Evolutionary conservation across 2,329 filamentous ascomycete genomes (phyloP).

Genomic region (Emmonsia crescens): DNA sequence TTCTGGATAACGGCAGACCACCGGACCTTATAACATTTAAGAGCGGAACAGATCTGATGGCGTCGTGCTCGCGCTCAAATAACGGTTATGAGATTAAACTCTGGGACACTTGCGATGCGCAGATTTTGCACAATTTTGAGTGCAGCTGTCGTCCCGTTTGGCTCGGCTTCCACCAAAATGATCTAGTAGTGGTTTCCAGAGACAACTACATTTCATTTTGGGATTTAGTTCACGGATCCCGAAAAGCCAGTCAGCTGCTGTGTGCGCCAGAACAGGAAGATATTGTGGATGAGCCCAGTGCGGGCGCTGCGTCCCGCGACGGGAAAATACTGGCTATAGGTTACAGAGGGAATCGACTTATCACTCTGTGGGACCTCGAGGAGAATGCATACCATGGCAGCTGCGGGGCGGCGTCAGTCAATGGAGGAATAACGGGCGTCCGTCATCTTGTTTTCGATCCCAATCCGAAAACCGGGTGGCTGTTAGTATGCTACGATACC

Average conservation of each 20-base stretch:
- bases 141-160: no score
- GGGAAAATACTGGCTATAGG: slow-evolving; percentile 26
- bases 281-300: no score
- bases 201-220: slow-evolving; percentile 20
- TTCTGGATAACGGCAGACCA: slow-evolving; percentile 20
- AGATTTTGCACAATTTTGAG: no score
- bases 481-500: slow-evolving; percentile 13
- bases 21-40: slow-evolving; percentile 25
- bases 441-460: slow-evolving; percentile 27
- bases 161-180: slow-evolving; percentile 19
- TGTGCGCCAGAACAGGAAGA: no score
- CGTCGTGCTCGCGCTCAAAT: slow-evolving; percentile 14
- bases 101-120: no score
- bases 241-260: slow-evolving; percentile 15
- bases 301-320: no score
- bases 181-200: slow-evolving; percentile 19
- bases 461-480: slow-evolving; percentile 21
- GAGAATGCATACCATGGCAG: slow-evolving; percentile 23
- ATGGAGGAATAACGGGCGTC: slow-evolving; percentile 20
- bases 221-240: slow-evolving; percentile 17
- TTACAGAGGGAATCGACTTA: slow-evolving; percentile 20
- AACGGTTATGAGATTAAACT: no score
- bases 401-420: slow-evolving; percentile 26
- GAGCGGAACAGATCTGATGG: slow-evolving; percentile 20
- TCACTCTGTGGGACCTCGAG: slow-evolving; percentile 28